Evolutionary conservation across 73 alveolate species (phyloP).

Genomic region (Uronychia setigera): DNA sequence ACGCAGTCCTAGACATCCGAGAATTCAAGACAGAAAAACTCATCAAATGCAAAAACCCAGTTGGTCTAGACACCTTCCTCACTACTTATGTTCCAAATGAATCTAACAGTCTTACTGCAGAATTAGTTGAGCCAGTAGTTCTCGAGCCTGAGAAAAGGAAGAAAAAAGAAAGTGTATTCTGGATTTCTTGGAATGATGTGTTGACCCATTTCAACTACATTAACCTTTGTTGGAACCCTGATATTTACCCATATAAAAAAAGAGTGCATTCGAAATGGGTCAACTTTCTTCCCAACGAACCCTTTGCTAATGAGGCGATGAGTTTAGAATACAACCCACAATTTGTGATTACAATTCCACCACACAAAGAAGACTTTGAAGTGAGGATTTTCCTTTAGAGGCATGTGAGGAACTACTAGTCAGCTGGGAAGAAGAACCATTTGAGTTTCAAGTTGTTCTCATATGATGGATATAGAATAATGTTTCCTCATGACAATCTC

Average conservation of each 20-base stretch:
- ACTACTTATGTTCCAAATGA: constrained; percentile 43
- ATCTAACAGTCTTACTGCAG: constrained; percentile 26
- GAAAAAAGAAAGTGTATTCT: constrained; percentile 41
- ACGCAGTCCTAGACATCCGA: constrained; percentile 55
- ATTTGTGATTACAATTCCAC: constrained; percentile 64
- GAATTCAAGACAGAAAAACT: constrained; percentile 50
- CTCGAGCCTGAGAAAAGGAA: constrained; percentile 18
- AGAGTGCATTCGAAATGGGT: constrained; percentile 48
- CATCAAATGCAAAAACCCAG: constrained; percentile 51
- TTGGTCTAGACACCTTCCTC: constrained; percentile 22
- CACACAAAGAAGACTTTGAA: constrained; percentile 70
- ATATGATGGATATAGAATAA: constrained; percentile 61
- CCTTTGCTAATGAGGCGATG: constrained; percentile 18
- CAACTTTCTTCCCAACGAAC: constrained; percentile 8
- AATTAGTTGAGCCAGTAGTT: constrained; percentile 28
- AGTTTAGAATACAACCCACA: constrained; percentile 55
- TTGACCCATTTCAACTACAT: constrained; percentile 40
- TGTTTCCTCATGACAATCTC: constrained; percentile 54
- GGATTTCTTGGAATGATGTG: constrained; percentile 56
- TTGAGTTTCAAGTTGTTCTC: constrained; percentile 51
- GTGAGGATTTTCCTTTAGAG: constrained; percentile 58
- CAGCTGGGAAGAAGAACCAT: constrained; percentile 14
- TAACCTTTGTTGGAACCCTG: constrained; percentile 67
- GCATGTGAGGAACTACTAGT: constrained; percentile 36
- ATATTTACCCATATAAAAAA: constrained; percentile 55